These are phyloP conservation scores for Apiospora hydei DNA, from an alignment of 2,329 filamentous ascomycete species.

Conservation along the genomic window DNA sequence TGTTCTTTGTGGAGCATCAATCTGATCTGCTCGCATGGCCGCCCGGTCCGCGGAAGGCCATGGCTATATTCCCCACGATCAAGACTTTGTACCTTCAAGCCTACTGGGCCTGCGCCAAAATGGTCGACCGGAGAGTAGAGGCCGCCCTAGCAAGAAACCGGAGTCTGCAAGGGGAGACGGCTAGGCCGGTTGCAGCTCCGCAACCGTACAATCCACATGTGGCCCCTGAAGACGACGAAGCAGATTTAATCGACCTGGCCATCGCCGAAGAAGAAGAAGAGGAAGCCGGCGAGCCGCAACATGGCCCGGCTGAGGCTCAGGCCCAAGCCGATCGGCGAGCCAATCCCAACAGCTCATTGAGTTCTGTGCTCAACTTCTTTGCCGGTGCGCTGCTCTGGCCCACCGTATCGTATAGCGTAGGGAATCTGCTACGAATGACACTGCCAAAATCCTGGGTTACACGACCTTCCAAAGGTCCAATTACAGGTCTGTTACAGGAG, in stretches of 20 bases:
- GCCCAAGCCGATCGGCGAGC: slow-evolving; percentile 20
- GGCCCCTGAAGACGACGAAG: not conserved
- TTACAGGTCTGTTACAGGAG: slow-evolving; percentile 75
- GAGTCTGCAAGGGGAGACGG: slow-evolving; percentile 24
- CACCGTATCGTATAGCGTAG: slow-evolving; percentile 78
- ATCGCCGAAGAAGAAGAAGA: slow-evolving; percentile 29
- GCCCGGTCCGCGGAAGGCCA: slow-evolving; percentile 58
- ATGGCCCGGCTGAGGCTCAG: slow-evolving; percentile 1
- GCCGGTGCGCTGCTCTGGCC: slow-evolving; percentile 76
- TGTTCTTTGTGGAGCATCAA: slow-evolving; percentile 53
- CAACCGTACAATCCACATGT: not conserved
- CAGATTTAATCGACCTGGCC: slow-evolving; percentile 35
- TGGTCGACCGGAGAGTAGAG: slow-evolving; percentile 49
- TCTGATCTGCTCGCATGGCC: slow-evolving; percentile 59
- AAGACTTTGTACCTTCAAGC: slow-evolving; percentile 50
- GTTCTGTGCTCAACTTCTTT: slow-evolving; percentile 51
- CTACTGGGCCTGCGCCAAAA: slow-evolving; percentile 55
- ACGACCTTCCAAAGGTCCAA: slow-evolving; percentile 40
- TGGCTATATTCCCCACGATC: slow-evolving; percentile 56
- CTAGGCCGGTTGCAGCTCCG: not conserved
- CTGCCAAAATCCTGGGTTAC: slow-evolving; percentile 75
- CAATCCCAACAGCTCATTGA: slow-evolving; percentile 24
- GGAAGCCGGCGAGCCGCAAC: not conserved
- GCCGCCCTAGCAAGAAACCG: slow-evolving; percentile 49
- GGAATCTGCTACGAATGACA: slow-evolving; percentile 72